Evolutionary conservation across 495 filamentous ascomycete genomes (phyloP), one percentile per base, ranked within the genome.

Genomic region (Penicillium nucicola): DNA sequence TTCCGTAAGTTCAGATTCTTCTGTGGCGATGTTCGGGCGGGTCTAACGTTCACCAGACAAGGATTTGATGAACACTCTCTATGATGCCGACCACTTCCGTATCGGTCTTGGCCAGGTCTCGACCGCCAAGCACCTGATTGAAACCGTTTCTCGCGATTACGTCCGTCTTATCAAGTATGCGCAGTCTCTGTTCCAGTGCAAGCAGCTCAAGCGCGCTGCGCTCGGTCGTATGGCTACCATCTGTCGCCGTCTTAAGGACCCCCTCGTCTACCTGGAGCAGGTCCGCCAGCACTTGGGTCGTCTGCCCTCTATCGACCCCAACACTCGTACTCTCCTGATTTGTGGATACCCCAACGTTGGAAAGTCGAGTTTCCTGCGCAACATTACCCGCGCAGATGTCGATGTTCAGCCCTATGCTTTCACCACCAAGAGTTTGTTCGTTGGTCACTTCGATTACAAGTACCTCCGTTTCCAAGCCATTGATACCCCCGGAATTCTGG

Each of bases 331-430:
- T 2, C 81, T 98, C 23, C 74, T 97, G 55, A 96, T 98, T 53
- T 95, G 91, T 65, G 93, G 95, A 39, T 97, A 97, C 69, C 93
- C 95, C 48, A 98, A 97, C 62, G 92, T 96, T 57, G 93, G 93
- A 63, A 98, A 98, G 75, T 95, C 89, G 20, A 92, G 88, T 48
- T 97, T 98, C 75, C 70, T 98, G 59, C 85, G 84, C 64, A 92
- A 83, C 67, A 85, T 98, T 56, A 95, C 90, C 23, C 81, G 95
- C 57, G 95, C 93, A 49, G 95, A 98, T 78, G 92, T 96, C 49
- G 93, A 97, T 62, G 88, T 97, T 31, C 92, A 97, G 76, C 92
- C 93, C 9, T 98, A 97, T 66, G 95, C 93, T 42, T 98, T 98
- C 80, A 97, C 95, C 18, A 98, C 93, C 12, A 98, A 97, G 78